Base-by-base conservation (phyloP, 1,139 yeast genomes). In the Candida sp. region DNA sequence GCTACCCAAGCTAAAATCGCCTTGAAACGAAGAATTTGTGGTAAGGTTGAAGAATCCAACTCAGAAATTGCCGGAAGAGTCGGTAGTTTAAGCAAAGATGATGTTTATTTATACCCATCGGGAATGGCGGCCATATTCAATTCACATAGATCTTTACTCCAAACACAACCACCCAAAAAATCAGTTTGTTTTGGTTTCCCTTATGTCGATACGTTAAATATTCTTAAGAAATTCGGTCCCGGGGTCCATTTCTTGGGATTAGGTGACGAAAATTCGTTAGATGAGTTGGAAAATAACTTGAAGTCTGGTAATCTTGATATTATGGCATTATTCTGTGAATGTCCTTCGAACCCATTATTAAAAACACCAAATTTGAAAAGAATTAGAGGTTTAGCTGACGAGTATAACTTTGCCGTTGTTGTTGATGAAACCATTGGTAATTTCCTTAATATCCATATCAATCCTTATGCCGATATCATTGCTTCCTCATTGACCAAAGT, bases 391-490 rank as follows among this genome's bases (percentile, higher is more conserved):
- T 73, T 93, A 48, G 84, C 96, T 5, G 81, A 82, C 49, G 71
- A 82, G 55, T 87, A 75, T 63, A 74, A 77, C 3, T 93, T 93
- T 63, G 83, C 83, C 6, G 81, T 93, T 35, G 88, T 88, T 12
- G 84, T 93, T 35, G 99, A 93, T 63, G 98, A 93, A 58, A 93
- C 98, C 0, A 87, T 90, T 23, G 98, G 97, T 21, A 93, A 93
- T 56, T 84, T 89, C 57, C 75, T 87, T 49, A 93, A 93, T 61
- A 79, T 89, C 42, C 88, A 88, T 55, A 89, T 87, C 3, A 72
- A 89, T 46, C 89, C 90, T 15, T 86, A 76, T 59, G 85, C 90
- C 8, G 99, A 93, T 63, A 78, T 91, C 48, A 86, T 88, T 12
- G 95, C 86, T 34, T 81, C 95, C 21, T 88, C 97, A 21, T 73